Evolutionary conservation across 1,284 basidiomycete species (phyloP).

Genomic region (Pyrrhoderma lamaoense): DNA sequence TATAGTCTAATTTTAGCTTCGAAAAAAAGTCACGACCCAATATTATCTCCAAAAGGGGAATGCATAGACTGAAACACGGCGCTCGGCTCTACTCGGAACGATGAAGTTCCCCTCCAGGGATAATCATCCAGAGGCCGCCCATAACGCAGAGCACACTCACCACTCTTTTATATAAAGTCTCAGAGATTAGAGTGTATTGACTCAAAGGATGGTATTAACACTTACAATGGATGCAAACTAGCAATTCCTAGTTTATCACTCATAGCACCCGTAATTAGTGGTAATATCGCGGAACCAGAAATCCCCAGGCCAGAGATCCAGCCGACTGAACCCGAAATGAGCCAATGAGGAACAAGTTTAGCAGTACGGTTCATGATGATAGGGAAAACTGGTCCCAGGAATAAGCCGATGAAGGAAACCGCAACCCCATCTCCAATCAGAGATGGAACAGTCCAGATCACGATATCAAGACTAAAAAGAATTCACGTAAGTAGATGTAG

Average conservation of each 20-base stretch:
- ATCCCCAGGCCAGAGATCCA: constrained; percentile 62
- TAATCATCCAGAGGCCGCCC: constrained; percentile 10
- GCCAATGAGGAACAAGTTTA: constrained; percentile 50
- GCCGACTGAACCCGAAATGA: constrained; percentile 59
- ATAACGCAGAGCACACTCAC: constrained; percentile 13
- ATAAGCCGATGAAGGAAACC: constrained; percentile 32
- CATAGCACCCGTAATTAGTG: constrained; percentile 55
- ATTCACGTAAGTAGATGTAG: background rate
- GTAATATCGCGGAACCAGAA: constrained; percentile 58
- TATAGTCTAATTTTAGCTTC: no score
- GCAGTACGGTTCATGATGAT: constrained; percentile 56
- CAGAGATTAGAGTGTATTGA: background rate
- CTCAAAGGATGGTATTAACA: constrained; percentile 14
- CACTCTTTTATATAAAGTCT: no score
- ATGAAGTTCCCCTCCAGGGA: constrained; percentile 9
- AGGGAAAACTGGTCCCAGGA: constrained; percentile 58
- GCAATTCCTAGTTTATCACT: constrained; percentile 48
- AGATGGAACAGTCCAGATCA: constrained; percentile 31
- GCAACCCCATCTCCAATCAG: constrained; percentile 32
- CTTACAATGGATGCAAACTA: constrained; percentile 53
- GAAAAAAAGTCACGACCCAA: no score
- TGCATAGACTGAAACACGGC: no score
- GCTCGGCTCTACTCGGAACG: constrained; percentile 16
- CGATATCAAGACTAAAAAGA: constrained; percentile 27
- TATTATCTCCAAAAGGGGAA: no score